Conservation (phyloP, 768 basidiomycete genomes). For the Trichaptum fuscoviolaceum region DNA sequence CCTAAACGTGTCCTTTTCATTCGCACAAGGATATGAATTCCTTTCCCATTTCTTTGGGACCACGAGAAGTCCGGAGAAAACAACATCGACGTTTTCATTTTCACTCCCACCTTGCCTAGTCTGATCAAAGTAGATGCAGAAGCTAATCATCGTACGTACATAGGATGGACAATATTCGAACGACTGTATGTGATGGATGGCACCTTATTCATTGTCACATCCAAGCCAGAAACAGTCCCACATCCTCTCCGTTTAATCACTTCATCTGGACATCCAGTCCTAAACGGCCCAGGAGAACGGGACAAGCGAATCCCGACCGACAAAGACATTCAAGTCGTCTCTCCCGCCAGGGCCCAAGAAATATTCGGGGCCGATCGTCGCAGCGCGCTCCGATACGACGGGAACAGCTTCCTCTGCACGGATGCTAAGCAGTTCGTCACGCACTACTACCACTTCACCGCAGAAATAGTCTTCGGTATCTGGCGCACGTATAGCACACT, state of each 20-base stretch:
- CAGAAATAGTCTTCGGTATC: conserved; percentile 87
- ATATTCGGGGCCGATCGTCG: conserved; percentile 51
- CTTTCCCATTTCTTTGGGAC: conserved; percentile 14
- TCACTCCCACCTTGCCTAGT: conserved; percentile 14
- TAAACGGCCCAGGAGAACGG: conserved; percentile 48
- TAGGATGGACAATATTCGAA: conserved; percentile 91
- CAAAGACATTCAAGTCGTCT: conserved; percentile 73
- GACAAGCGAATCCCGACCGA: conserved; percentile 66
- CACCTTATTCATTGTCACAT: conserved; percentile 75
- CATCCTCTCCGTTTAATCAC: conserved; percentile 31
- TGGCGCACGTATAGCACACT: conserved; percentile 88
- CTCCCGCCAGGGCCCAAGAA: conserved; percentile 54
- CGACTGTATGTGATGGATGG: conserved; percentile 77
- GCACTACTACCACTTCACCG: conserved; percentile 93
- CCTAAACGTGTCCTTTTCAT: background rate
- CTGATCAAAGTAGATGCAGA: conserved; percentile 3
- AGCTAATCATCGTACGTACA: background rate
- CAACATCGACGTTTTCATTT: too few species aligned
- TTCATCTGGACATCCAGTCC: background rate
- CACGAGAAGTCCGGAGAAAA: too few species aligned
- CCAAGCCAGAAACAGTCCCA: conserved; percentile 63
- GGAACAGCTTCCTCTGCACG: conserved; percentile 21
- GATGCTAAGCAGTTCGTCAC: conserved; percentile 39
- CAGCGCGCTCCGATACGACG: conserved; percentile 68
- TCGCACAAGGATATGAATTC: conserved; percentile 12